Conservation (phyloP, 2,329 filamentous ascomycete species). For the Ophiostoma quercus region DNA sequence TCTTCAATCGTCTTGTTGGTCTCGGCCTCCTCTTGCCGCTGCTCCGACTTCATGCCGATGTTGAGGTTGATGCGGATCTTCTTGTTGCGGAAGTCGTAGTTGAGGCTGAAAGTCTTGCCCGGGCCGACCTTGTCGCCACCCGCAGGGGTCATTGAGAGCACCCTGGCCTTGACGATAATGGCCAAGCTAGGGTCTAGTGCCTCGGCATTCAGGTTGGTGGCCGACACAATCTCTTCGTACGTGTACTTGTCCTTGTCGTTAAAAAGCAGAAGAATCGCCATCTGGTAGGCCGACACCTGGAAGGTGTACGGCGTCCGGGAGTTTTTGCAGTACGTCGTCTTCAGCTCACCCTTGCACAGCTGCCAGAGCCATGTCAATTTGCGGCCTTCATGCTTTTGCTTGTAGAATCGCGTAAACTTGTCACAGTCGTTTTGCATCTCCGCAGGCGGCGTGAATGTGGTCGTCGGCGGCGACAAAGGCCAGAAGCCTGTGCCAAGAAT, state of each 20-base stretch:
- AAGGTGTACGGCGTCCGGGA: conserved; percentile 92
- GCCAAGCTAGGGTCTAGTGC: conserved; percentile 79
- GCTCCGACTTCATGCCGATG: conserved; percentile 87
- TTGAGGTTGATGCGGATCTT: conserved; percentile 97
- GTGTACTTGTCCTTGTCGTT: conserved; percentile 82
- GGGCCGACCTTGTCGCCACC: conserved; percentile 68
- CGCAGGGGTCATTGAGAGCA: conserved; percentile 64
- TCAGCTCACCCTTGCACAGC: conserved; percentile 93
- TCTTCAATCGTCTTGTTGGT: conserved; percentile 99
- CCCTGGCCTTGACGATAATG: conserved; percentile 89
- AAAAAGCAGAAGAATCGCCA: conserved; percentile 91
- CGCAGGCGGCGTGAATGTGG: conserved; percentile 78
- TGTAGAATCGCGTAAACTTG: conserved; percentile 86
- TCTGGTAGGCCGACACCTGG: conserved; percentile 95
- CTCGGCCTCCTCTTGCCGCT: conserved; percentile 92
- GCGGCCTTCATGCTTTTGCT: conserved; percentile 90
- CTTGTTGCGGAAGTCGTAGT: conserved; percentile 96
- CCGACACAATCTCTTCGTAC: conserved; percentile 81
- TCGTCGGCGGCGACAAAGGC: conserved; percentile 82
- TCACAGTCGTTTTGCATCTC: conserved; percentile 85
- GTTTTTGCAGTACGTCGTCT: conserved; percentile 84
- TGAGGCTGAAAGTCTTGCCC: conserved; percentile 76
- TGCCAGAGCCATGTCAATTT: conserved; percentile 99
- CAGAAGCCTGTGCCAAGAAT: conserved; percentile 96
- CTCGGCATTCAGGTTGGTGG: conserved; percentile 74